phyloP scores from a whole-genome alignment of 495 filamentous ascomycete species.

The Penicillium argentinense region DNA sequence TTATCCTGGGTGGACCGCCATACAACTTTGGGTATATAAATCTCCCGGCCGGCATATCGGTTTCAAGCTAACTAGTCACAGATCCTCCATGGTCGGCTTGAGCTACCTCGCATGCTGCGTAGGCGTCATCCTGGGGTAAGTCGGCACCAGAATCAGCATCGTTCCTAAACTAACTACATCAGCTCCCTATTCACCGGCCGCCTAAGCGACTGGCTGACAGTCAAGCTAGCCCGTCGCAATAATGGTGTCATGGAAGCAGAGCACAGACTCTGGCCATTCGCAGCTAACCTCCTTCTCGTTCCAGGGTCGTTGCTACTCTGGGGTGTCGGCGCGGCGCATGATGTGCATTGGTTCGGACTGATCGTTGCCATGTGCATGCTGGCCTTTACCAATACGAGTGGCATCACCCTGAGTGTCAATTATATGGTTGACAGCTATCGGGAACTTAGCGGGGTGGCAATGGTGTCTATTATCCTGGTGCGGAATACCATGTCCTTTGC shows the following conservation, averaged over 20 bases:
- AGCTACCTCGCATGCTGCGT: slow-evolving; percentile 59
- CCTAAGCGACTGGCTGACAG: slow-evolving; percentile 60
- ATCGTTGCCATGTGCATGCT: slow-evolving; percentile 62
- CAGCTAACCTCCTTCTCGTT: slow-evolving; percentile 51
- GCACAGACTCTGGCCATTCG: slow-evolving; percentile 63
- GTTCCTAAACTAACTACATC: not conserved
- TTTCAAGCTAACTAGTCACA: slow-evolving; percentile 18
- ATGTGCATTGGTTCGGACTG: slow-evolving; percentile 62
- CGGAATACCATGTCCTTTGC: slow-evolving; percentile 68
- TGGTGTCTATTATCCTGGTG: slow-evolving; percentile 63
- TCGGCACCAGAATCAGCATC: not conserved
- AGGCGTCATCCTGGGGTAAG: slow-evolving; percentile 51
- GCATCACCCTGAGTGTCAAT: slow-evolving; percentile 58
- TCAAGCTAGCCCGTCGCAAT: slow-evolving; percentile 59
- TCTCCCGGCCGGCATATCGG: no score
- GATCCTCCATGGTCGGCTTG: slow-evolving; percentile 61
- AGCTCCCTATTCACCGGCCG: slow-evolving; percentile 50
- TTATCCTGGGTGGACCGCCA: slow-evolving; percentile 55
- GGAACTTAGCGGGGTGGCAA: slow-evolving; percentile 61
- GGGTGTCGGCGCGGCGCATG: slow-evolving; percentile 66
- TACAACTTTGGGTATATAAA: slow-evolving; percentile 52
- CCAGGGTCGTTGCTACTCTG: slow-evolving; percentile 61
- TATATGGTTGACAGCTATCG: slow-evolving; percentile 66
- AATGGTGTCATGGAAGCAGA: slow-evolving; percentile 63
- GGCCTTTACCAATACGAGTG: slow-evolving; percentile 56